phyloP scores from a whole-genome alignment of 1,284 basidiomycete genomes.

The Stygiomarasmius scandens region DNA sequence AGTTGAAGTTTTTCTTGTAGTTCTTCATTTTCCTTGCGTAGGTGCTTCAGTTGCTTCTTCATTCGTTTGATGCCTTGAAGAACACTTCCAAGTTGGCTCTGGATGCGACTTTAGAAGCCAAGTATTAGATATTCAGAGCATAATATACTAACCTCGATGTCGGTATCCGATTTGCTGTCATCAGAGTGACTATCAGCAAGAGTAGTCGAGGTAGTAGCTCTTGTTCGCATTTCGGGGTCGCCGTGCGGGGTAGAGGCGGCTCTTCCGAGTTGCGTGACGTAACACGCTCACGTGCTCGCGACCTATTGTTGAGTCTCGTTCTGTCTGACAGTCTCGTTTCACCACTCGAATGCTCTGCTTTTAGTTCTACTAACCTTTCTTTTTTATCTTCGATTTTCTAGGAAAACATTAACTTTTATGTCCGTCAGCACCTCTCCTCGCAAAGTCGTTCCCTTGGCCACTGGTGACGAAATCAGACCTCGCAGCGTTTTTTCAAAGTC shows the following conservation, averaged over 20 bases:
- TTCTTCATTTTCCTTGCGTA: constrained; percentile 14
- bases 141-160: background rate
- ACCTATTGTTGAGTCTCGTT: background rate
- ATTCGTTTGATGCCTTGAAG: background rate
- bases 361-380: constrained; percentile 5
- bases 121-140: background rate
- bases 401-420: constrained; percentile 28
- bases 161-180: background rate
- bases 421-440: constrained; percentile 62
- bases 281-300: constrained; percentile 8
- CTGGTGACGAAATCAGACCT: constrained; percentile 57
- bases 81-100: background rate
- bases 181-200: too few relatives aligned
- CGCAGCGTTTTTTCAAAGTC: constrained; percentile 38
- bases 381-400: background rate
- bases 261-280: background rate
- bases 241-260: too few relatives aligned
- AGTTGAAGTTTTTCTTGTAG: constrained; percentile 15
- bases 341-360: constrained; percentile 3
- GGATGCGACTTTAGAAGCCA: background rate
- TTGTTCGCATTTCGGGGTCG: too few relatives aligned
- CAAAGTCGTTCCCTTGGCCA: constrained; percentile 69
- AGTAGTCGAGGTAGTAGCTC: too few relatives aligned
- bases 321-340: background rate
- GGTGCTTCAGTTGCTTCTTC: constrained; percentile 6